These are phyloP conservation scores for Ajuga reptans DNA, from an alignment of 305 asterid species.

Conservation along the genomic window DNA sequence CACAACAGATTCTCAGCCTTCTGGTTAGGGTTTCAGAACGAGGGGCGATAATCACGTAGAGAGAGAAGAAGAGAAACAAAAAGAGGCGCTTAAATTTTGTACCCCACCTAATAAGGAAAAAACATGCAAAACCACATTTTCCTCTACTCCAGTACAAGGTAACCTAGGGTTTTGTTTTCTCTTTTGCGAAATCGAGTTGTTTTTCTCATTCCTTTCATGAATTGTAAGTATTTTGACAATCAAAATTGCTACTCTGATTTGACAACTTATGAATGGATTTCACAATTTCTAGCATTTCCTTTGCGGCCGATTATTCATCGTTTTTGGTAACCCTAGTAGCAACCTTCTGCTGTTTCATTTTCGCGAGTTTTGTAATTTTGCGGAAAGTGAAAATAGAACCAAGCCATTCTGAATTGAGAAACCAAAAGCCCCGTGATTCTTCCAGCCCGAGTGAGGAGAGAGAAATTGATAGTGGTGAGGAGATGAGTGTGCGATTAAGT, in stretches of 20 bases:
- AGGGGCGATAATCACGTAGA: not conserved
- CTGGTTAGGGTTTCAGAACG: slow-evolving; percentile 29
- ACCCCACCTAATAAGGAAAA: slow-evolving; percentile 18
- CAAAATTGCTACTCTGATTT: slow-evolving; percentile 25
- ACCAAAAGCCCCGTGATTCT: slow-evolving; percentile 21
- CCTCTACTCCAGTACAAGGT: slow-evolving; percentile 29
- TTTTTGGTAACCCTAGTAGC: slow-evolving; percentile 40
- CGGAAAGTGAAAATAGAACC: slow-evolving; percentile 23
- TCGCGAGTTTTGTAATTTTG: slow-evolving; percentile 32
- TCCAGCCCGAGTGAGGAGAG: slow-evolving; percentile 24
- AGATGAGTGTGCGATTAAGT: slow-evolving; percentile 29
- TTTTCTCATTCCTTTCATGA: slow-evolving; percentile 22
- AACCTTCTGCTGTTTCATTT: slow-evolving; percentile 43
- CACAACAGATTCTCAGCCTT: slow-evolving; percentile 1
- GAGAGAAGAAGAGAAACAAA: not conserved
- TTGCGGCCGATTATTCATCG: slow-evolving; percentile 33
- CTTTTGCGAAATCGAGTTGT: not conserved
- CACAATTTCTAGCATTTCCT: slow-evolving; percentile 26
- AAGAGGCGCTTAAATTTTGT: slow-evolving; percentile 13
- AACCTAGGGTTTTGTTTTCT: slow-evolving; percentile 22
- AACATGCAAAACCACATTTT: slow-evolving; percentile 29
- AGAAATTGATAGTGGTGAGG: slow-evolving; percentile 20
- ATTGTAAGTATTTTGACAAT: slow-evolving; percentile 18
- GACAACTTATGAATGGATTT: slow-evolving; percentile 67
- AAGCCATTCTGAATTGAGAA: slow-evolving; percentile 16